phyloP scores from a whole-genome alignment of 495 filamentous ascomycete species.

The Neurospora sp. region DNA sequence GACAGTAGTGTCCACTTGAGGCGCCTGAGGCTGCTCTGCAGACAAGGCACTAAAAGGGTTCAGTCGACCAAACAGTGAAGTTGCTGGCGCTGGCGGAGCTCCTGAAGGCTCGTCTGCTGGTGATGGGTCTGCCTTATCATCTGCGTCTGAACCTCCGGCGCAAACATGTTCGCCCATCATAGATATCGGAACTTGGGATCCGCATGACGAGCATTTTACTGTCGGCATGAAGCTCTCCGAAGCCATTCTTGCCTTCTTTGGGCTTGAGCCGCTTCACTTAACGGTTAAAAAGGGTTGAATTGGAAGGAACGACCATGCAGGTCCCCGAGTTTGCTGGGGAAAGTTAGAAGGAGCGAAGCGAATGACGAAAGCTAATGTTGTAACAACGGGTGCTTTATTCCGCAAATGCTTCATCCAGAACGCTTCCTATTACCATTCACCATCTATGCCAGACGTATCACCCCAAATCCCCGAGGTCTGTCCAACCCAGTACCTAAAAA shows the following conservation, averaged over 20 bases:
- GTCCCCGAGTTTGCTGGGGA: neutral
- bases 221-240: constrained; percentile 68
- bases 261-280: constrained; percentile 6
- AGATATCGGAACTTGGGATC: constrained; percentile 74
- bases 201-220: constrained; percentile 93
- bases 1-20: constrained; percentile 44
- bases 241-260: constrained; percentile 35
- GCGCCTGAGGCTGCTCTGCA: constrained; percentile 22
- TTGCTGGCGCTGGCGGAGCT: constrained; percentile 17
- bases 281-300: constrained; percentile 1
- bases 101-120: constrained; percentile 14
- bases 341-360: neutral
- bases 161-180: constrained; percentile 89
- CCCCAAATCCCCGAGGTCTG: neutral
- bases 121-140: constrained; percentile 21
- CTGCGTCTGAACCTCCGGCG: constrained; percentile 23
- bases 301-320: neutral
- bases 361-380: neutral
- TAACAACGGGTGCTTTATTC: neutral
- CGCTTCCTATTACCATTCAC: neutral
- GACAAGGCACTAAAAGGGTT: constrained; percentile 17
- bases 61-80: constrained; percentile 31
- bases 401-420: neutral
- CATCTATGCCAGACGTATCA: neutral
- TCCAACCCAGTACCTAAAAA: neutral